These are phyloP conservation scores for Pichia kluyveri DNA, from an alignment of 805 yeast species.

Conservation along the genomic window DNA sequence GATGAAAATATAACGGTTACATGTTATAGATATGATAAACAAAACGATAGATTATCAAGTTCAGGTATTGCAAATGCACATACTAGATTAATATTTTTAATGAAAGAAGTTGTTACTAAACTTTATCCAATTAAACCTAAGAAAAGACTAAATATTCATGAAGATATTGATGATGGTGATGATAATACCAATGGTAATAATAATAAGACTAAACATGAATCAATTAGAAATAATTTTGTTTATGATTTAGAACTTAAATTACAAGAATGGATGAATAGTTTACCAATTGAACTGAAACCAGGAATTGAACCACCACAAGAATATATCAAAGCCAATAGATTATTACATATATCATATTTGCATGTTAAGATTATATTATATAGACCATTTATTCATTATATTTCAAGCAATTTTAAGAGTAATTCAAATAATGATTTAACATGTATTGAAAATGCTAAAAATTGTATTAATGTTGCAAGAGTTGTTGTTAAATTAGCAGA, in stretches of 20 bases:
- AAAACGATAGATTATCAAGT: conserved; percentile 51
- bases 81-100: conserved; percentile 60
- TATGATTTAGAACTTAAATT: conserved; percentile 60
- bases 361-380: conserved; percentile 76
- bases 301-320: conserved; percentile 58
- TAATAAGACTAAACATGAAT: conserved; percentile 16
- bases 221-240: conserved; percentile 33
- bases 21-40: conserved; percentile 36
- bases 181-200: not conserved
- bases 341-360: conserved; percentile 60
- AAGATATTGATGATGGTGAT: not conserved
- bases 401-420: conserved; percentile 42
- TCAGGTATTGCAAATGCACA: conserved; percentile 81
- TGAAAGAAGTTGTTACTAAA: conserved; percentile 61
- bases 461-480: conserved; percentile 78
- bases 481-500: conserved; percentile 74
- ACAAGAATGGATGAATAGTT: conserved; percentile 58
- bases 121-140: conserved; percentile 63
- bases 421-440: conserved; percentile 37
- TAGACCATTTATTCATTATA: conserved; percentile 82
- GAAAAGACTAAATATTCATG: conserved; percentile 9
- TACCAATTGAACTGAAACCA: conserved; percentile 67
- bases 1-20: conserved; percentile 74
- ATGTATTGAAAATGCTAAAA: conserved; percentile 65
- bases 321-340: conserved; percentile 65